Evolutionary conservation across 1,284 basidiomycete genomes (phyloP).

Genomic region (Boletus holoroseus): DNA sequence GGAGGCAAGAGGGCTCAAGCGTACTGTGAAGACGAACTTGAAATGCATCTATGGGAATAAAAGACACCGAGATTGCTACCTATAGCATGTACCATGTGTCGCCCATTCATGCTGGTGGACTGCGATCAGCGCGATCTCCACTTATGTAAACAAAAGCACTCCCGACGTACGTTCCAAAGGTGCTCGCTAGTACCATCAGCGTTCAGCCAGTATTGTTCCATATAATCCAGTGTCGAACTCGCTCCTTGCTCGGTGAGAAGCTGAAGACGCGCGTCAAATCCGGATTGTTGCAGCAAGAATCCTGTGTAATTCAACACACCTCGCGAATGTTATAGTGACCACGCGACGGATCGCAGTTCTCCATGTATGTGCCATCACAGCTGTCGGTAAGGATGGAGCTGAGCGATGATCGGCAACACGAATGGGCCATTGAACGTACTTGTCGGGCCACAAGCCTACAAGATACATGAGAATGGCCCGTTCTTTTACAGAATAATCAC

Average conservation of each 20-base stretch:
- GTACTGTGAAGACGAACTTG: constrained; percentile 42
- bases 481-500: constrained; percentile 14
- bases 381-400: constrained; percentile 32
- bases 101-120: constrained; percentile 57
- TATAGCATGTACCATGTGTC: constrained; percentile 71
- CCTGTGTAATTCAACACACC: constrained; percentile 27
- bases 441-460: constrained; percentile 66
- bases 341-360: constrained; percentile 62
- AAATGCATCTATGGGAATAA: background rate
- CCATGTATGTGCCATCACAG: constrained; percentile 62
- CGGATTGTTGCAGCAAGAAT: no score
- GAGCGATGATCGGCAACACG: background rate
- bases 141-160: background rate
- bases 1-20: constrained; percentile 54
- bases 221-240: constrained; percentile 55
- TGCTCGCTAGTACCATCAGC: constrained; percentile 57
- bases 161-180: constrained; percentile 60
- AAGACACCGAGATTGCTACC: constrained; percentile 31
- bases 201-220: constrained; percentile 65
- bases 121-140: constrained; percentile 3
- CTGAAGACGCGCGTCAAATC: constrained; percentile 30
- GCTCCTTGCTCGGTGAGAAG: constrained; percentile 58
- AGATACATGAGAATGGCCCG: constrained; percentile 3
- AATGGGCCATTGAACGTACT: constrained; percentile 41
- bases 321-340: constrained; percentile 52